Evolutionary conservation across 164 flowering plant genomes (phyloP).

Genomic region (Stephania cephalantha): DNA sequence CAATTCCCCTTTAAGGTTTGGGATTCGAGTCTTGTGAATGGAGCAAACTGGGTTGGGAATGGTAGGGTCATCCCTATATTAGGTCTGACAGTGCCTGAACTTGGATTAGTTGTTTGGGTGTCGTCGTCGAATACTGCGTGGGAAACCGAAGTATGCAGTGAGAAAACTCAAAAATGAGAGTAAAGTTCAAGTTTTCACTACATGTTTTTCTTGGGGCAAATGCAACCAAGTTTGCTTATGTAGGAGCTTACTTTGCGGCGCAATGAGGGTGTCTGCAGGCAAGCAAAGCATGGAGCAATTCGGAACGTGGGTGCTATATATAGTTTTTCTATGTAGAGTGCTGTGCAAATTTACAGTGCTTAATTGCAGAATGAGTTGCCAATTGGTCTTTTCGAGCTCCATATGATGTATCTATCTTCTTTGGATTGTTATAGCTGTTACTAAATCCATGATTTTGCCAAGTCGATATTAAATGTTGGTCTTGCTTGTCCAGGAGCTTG

Average conservation of each 20-base stretch:
- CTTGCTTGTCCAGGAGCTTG: conserved; percentile 65
- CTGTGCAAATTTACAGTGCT: background rate
- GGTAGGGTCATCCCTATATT: too few relatives aligned
- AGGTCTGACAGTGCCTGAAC: too few relatives aligned
- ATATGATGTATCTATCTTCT: background rate
- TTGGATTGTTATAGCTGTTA: background rate
- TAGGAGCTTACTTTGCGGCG: background rate
- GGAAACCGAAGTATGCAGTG: too few relatives aligned
- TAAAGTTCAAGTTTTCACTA: background rate
- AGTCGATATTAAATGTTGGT: background rate
- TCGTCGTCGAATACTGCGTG: too few relatives aligned
- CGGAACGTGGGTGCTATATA: too few relatives aligned
- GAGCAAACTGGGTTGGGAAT: too few relatives aligned
- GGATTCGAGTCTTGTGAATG: too few relatives aligned
- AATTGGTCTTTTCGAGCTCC: background rate
- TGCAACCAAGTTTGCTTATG: background rate
- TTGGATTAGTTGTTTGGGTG: too few relatives aligned
- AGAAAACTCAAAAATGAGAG: background rate
- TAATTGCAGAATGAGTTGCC: background rate
- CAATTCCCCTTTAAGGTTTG: too few relatives aligned
- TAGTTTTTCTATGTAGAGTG: background rate
- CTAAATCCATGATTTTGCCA: background rate
- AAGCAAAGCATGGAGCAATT: too few relatives aligned
- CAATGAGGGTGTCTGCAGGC: too few relatives aligned
- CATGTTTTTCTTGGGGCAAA: background rate